These are phyloP conservation scores for Bathelium albidoporum DNA, from an alignment of 495 filamentous ascomycete species.

Conservation along the genomic window DNA sequence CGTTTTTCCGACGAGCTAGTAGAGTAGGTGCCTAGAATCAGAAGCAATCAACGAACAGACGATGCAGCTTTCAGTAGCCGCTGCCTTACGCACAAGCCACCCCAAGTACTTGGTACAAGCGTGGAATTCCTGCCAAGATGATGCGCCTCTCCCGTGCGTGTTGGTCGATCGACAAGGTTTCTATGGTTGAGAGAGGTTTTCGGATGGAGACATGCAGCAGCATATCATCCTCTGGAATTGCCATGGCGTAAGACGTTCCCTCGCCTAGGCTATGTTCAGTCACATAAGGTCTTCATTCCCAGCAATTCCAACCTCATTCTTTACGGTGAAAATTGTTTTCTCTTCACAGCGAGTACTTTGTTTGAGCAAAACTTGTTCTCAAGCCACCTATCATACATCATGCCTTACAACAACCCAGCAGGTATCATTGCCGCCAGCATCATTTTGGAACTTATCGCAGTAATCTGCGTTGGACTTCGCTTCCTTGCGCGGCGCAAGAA, in stretches of 20 bases:
- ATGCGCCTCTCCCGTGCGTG: background rate
- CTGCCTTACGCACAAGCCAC: background rate
- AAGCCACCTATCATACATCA: background rate
- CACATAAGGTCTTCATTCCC: background rate
- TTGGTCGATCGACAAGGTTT: constrained; percentile 5
- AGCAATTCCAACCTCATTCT: background rate
- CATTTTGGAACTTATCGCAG: background rate
- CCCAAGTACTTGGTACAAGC: background rate
- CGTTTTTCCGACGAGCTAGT: background rate
- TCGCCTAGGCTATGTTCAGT: background rate
- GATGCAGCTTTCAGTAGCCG: background rate
- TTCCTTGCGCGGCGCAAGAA: background rate
- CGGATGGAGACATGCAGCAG: constrained; percentile 1
- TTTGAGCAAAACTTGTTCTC: background rate
- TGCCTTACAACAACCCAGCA: background rate
- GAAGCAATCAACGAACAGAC: background rate
- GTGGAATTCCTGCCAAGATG: background rate
- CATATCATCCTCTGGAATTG: background rate
- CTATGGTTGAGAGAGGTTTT: constrained; percentile 6
- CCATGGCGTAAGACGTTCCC: background rate
- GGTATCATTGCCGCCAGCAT: background rate
- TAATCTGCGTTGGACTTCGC: background rate
- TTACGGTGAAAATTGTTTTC: background rate
- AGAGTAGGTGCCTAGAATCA: background rate
- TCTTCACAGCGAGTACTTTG: background rate